Evolutionary conservation across 257 asterid genomes (phyloP).

Genomic region (Leptodermis oblonga): DNA sequence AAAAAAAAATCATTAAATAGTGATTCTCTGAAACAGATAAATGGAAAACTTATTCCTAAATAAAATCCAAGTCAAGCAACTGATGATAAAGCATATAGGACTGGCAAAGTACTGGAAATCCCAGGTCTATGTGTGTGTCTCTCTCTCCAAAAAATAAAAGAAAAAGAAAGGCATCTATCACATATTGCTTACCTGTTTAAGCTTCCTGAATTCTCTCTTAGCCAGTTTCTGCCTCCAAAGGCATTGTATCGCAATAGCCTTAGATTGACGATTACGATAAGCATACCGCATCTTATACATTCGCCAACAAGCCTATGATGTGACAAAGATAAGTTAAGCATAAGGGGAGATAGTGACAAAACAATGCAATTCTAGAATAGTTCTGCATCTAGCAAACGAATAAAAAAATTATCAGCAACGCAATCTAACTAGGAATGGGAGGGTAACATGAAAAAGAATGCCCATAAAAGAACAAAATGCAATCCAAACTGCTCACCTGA

Average conservation of each 20-base stretch:
- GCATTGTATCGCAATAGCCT: slow-evolving; percentile 82
- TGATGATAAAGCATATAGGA: neutral
- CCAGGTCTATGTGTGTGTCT: neutral
- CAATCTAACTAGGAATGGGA: neutral
- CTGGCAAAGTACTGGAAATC: neutral
- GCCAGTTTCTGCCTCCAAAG: slow-evolving; percentile 95
- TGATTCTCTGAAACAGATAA: neutral
- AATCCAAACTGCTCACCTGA: slow-evolving; percentile 53
- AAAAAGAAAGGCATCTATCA: neutral
- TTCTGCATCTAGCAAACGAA: neutral
- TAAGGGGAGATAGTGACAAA: neutral
- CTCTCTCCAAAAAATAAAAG: neutral
- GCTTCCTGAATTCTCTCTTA: slow-evolving; percentile 75
- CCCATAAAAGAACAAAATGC: slow-evolving; percentile 1
- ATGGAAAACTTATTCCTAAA: neutral
- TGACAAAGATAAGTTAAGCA: slow-evolving; percentile 16
- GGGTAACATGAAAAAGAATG: neutral
- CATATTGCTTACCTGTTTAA: slow-evolving; percentile 63
- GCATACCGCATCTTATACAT: slow-evolving; percentile 70
- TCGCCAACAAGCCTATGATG: slow-evolving; percentile 80
- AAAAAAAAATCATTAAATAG: neutral
- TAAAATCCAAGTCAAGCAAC: neutral
- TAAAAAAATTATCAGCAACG: neutral
- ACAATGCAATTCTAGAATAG: neutral
- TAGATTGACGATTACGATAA: slow-evolving; percentile 67